phyloP scores from a whole-genome alignment of 1,284 basidiomycete species.

The Leccinum ponderosum region DNA sequence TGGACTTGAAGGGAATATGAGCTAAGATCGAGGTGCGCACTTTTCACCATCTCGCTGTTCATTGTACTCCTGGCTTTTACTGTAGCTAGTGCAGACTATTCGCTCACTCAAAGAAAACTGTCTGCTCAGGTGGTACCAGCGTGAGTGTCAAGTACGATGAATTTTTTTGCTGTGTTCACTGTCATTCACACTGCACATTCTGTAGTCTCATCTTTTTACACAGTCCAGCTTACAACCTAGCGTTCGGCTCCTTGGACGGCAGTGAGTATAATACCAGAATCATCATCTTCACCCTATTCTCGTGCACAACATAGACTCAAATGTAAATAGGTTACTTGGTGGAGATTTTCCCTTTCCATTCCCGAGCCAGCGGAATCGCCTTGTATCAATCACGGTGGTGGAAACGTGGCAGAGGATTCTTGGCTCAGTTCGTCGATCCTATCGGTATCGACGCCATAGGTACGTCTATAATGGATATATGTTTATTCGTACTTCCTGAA shows the following conservation, averaged over 20 bases:
- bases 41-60: not conserved
- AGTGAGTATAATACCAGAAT: not conserved
- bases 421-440: not conserved
- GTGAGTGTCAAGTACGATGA: not conserved
- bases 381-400: not conserved
- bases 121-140: not conserved
- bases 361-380: not conserved
- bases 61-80: not conserved
- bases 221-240: not conserved
- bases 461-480: not conserved
- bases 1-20: too few relatives aligned
- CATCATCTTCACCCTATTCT: not conserved
- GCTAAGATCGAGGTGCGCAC: too few relatives aligned
- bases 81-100: not conserved
- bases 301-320: not conserved
- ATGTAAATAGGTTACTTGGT: not conserved
- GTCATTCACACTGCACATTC: not conserved
- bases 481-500: not conserved
- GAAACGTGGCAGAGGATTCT: not conserved
- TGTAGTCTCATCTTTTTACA: not conserved
- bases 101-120: not conserved
- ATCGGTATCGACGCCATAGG: not conserved
- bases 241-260: not conserved
- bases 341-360: not conserved
- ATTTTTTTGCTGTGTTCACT: not conserved